Evolutionary conservation across 805 yeast genomes (phyloP), one percentile per base, ranked within the genome.

Genomic region (Maudiozyma saulgeensis): DNA sequence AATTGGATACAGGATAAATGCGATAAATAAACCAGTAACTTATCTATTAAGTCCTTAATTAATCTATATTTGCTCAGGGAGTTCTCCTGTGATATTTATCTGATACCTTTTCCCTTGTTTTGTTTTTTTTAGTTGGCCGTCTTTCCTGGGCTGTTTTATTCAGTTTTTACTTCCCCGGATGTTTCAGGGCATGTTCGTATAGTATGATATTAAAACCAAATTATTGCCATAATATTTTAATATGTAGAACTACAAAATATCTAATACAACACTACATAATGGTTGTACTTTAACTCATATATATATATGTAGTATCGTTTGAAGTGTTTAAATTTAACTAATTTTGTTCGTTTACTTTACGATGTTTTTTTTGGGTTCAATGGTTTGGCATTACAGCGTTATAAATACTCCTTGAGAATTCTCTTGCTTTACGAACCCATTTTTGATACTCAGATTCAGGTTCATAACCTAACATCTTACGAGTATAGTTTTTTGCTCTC

Each of bases 401-500:
- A 32, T 31, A 43, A 5, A 35, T 18, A 8, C 8, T 31, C 15
- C 9, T 43, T 8, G 35, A n/a, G 16, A 25, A 26, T 9, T 44
- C 26, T 32, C 15, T 13, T 18, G 47, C 49, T 28, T 51, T 54
- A 37, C 49, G 46, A 16, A 48, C 6, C 53, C 51, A 54, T 51
- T 67, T 52, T 59, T 67, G 52, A 59, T 67, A 52, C 57, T 51
- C 18, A 56, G 54, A 21, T 35, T 46, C 52, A 53, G 60, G 63
- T 39, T 60, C 56, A 32, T 51, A 42, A 9, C 66, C 66, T 26
- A 62, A 57, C 48, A 72, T 71, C 63, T 74, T 63, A 46, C 59
- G 55, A 1, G 78, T 69, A 52, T 74, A 75, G 34, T 67, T 62
- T 51, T 71, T 71, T 8, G 77, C 77, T 48, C 63, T 51, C 4